Evolutionary conservation across 1,139 yeast species (phyloP).

Genomic region (Debaryomyces fabryi): DNA sequence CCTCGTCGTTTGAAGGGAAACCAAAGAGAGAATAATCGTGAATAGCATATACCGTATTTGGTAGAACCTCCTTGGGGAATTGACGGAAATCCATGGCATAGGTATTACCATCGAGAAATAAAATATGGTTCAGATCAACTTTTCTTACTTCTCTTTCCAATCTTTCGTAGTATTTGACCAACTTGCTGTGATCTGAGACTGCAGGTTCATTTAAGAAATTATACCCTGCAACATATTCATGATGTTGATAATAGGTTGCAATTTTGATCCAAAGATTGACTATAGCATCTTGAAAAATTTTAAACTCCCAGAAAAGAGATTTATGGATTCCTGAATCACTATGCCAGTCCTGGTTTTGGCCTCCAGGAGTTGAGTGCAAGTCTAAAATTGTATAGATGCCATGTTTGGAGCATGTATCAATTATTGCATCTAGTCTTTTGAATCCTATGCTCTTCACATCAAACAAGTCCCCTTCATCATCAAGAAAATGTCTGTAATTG

Average conservation of each 20-base stretch:
- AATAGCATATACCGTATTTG: slow-evolving; percentile 48
- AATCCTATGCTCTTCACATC: slow-evolving; percentile 43
- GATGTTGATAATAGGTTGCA: slow-evolving; percentile 44
- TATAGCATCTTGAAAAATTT: slow-evolving; percentile 44
- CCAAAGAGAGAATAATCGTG: slow-evolving; percentile 47
- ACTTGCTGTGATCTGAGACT: slow-evolving; percentile 37
- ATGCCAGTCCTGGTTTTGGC: slow-evolving; percentile 56
- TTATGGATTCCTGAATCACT: slow-evolving; percentile 45
- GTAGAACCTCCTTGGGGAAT: slow-evolving; percentile 36
- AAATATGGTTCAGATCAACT: slow-evolving; percentile 47
- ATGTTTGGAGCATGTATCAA: slow-evolving; percentile 40
- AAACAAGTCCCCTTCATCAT: slow-evolving; percentile 43
- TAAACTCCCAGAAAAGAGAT: slow-evolving; percentile 49
- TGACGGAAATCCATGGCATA: slow-evolving; percentile 50
- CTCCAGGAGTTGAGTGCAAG: slow-evolving; percentile 50
- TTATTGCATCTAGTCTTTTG: slow-evolving; percentile 39
- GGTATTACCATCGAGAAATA: slow-evolving; percentile 50
- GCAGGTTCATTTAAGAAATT: slow-evolving; percentile 54
- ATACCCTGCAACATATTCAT: slow-evolving; percentile 51
- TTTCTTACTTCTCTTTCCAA: slow-evolving; percentile 37
- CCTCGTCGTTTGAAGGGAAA: slow-evolving; percentile 39
- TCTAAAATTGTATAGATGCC: slow-evolving; percentile 48
- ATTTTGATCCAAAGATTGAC: slow-evolving; percentile 44
- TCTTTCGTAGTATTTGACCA: slow-evolving; percentile 37
- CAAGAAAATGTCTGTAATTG: slow-evolving; percentile 48